Evolutionary conservation across 2,329 filamentous ascomycete species (phyloP).

Genomic region (Mariannaea sp.): DNA sequence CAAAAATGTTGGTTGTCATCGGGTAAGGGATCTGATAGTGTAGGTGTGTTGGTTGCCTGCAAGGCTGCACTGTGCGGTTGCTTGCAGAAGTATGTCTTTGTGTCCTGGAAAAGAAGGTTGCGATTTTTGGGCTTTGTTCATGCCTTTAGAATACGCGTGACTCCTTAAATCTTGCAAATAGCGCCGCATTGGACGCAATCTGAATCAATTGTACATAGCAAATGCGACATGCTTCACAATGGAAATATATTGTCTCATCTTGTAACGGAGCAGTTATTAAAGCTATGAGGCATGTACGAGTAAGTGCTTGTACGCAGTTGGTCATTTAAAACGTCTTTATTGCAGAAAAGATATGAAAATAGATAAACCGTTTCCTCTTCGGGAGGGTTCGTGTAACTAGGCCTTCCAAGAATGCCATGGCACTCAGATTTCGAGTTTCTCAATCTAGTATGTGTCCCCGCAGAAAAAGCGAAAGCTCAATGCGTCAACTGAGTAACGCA

Average conservation of each 20-base stretch:
- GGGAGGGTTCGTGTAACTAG: too few species aligned
- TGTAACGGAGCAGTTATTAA: too few species aligned
- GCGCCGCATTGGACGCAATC: background rate
- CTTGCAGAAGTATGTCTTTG: conserved; percentile 18
- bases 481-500: conserved; percentile 51
- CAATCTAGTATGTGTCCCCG: conserved; percentile 45
- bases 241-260: too few species aligned
- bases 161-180: too few species aligned
- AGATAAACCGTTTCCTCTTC: too few species aligned
- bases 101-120: conserved; percentile 19
- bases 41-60: conserved; percentile 21
- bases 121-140: background rate
- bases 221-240: too few species aligned
- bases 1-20: conserved; percentile 43
- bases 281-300: too few species aligned
- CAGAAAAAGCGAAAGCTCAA: conserved; percentile 56
- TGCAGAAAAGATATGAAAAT: too few species aligned
- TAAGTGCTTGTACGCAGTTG: too few species aligned
- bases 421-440: background rate
- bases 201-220: too few species aligned
- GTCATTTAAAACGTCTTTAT: too few species aligned
- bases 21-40: conserved; percentile 9
- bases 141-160: background rate
- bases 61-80: conserved; percentile 20
- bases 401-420: background rate